Percentiles rank a stretch among this genome's conserved stretches.
These are phyloP conservation scores for Euptelea pleiosperma DNA, from an alignment of 164 flowering plant species.

Conservation along the genomic window DNA sequence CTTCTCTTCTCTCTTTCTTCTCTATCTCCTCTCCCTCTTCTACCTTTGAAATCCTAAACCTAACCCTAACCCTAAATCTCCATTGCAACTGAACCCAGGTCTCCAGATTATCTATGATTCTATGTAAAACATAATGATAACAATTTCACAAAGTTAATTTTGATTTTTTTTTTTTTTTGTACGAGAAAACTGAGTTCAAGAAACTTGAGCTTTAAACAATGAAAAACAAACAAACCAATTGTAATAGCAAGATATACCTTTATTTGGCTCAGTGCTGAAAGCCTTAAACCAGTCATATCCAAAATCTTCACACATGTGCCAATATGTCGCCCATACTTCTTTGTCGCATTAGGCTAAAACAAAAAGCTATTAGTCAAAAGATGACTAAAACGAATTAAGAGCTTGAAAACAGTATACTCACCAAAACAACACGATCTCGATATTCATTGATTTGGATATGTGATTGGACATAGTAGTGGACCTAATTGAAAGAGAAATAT, in stretches of 20 bases:
- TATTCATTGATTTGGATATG: constrained; percentile 98
- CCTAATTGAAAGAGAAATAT: constrained; percentile 38
- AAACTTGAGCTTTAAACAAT: not conserved
- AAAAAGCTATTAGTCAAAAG: constrained; percentile 15
- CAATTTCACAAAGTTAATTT: not conserved
- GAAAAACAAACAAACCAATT: not conserved
- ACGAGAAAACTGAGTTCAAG: not conserved
- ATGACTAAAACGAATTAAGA: not conserved
- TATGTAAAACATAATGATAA: too few relatives aligned
- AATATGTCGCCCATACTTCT: constrained; percentile 61
- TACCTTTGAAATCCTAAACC: too few relatives aligned
- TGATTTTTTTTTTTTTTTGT: not conserved
- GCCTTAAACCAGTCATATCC: constrained; percentile 95
- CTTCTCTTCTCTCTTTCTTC: too few relatives aligned
- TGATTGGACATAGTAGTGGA: constrained; percentile 85
- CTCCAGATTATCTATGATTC: constrained; percentile 1
- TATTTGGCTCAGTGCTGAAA: constrained; percentile 80
- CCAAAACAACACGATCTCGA: constrained; percentile 89
- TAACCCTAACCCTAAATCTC: too few relatives aligned
- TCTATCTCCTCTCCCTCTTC: too few relatives aligned
- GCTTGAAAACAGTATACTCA: constrained; percentile 27
- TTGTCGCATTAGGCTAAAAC: constrained; percentile 69
- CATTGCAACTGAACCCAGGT: too few relatives aligned
- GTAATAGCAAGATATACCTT: constrained; percentile 46
- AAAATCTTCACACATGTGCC: constrained; percentile 80